Evolutionary conservation across 1,284 basidiomycete species (phyloP).

Genomic region (Rhodotorula mucilaginosa): DNA sequence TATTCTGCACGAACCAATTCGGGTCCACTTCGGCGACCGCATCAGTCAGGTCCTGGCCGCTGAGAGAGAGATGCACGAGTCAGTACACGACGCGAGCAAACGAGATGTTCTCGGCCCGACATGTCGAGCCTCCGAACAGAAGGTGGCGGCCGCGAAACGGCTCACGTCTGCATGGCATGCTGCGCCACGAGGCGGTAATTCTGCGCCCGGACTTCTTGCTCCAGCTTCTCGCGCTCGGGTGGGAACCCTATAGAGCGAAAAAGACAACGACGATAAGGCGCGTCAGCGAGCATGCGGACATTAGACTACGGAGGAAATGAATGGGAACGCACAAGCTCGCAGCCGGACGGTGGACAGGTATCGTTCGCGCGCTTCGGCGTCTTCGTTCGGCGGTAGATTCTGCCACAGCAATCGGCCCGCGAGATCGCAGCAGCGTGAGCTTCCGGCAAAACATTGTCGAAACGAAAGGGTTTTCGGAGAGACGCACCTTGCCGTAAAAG

Average conservation of each 20-base stretch:
- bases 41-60: conserved; percentile 13
- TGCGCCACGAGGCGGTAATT: conserved; percentile 23
- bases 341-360: conserved; percentile 19
- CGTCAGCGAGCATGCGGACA: not conserved
- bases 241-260: conserved; percentile 13
- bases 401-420: not conserved
- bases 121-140: not conserved
- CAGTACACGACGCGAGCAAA: no score
- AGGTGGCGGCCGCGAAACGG: not conserved
- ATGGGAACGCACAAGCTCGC: conserved; percentile 15
- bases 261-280: no score
- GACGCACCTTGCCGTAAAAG: conserved; percentile 24
- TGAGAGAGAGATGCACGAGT: not conserved
- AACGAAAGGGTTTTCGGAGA: not conserved
- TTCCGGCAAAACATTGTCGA: not conserved
- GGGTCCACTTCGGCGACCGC: not conserved
- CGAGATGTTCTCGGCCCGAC: not conserved
- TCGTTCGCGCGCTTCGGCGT: conserved; percentile 20
- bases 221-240: conserved; percentile 20
- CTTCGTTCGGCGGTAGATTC: conserved; percentile 30
- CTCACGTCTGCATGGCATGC: conserved; percentile 12
- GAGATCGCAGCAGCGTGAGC: no score
- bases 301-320: not conserved
- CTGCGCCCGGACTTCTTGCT: conserved; percentile 24
- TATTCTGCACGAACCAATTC: conserved; percentile 13